A percentile compares a stretch with the other conserved stretches of the same genome.
Evolutionary conservation across 2,329 filamentous ascomycete genomes (phyloP).

Genomic region (Epicoccum sorghinum): DNA sequence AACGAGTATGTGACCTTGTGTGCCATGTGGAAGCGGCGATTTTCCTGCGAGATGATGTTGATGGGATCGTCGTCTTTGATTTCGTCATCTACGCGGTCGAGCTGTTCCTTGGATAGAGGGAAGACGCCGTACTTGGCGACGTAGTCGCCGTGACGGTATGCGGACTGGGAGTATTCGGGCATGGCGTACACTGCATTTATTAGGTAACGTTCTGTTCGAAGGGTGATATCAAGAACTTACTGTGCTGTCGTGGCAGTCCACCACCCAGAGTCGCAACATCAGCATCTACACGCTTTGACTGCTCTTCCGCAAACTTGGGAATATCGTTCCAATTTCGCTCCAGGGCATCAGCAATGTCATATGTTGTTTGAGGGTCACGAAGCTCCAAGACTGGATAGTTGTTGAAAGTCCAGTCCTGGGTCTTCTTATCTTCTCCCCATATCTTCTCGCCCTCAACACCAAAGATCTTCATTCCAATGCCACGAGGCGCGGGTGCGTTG

Average conservation of each 20-base stretch:
- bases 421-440: constrained; percentile 40
- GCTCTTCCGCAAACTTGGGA: constrained; percentile 39
- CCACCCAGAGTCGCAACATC: constrained; percentile 34
- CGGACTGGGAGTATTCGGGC: constrained; percentile 55
- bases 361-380: constrained; percentile 53
- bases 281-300: constrained; percentile 51
- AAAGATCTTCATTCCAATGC: constrained; percentile 59
- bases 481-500: constrained; percentile 52
- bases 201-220: background rate
- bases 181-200: constrained; percentile 29
- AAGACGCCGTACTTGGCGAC: constrained; percentile 57
- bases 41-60: constrained; percentile 33
- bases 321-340: constrained; percentile 37
- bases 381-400: constrained; percentile 56
- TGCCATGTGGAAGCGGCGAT: constrained; percentile 24
- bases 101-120: constrained; percentile 50
- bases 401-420: constrained; percentile 58
- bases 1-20: constrained; percentile 42
- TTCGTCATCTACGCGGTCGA: constrained; percentile 48
- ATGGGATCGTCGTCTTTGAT: constrained; percentile 34
- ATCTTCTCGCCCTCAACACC: constrained; percentile 49
- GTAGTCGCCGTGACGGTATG: constrained; percentile 57
- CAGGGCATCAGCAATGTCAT: constrained; percentile 47
- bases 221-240: constrained; percentile 6
- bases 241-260: constrained; percentile 32